phyloP scores from a whole-genome alignment of 768 basidiomycete species.

The Exidia glandulosa region DNA sequence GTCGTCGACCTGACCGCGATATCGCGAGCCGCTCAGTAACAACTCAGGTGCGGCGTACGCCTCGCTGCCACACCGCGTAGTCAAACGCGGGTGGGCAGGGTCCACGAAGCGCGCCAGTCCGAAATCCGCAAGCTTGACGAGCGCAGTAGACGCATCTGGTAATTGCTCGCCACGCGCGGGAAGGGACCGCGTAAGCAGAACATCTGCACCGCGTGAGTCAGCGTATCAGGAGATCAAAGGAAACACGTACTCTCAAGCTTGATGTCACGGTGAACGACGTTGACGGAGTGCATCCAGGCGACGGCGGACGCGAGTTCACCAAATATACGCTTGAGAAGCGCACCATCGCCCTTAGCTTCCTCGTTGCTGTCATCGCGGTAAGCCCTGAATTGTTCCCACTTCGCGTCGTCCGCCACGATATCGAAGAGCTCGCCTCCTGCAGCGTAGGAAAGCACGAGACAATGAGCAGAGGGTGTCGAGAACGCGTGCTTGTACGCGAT shows the following conservation, averaged over 20 bases:
- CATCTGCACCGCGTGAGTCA: slow-evolving; percentile 35
- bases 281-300: slow-evolving; percentile 79
- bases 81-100: slow-evolving; percentile 45
- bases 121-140: slow-evolving; percentile 82
- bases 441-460: slow-evolving; percentile 67
- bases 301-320: slow-evolving; percentile 67
- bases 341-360: not conserved
- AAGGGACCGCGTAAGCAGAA: slow-evolving; percentile 53
- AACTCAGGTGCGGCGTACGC: slow-evolving; percentile 79
- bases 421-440: slow-evolving; percentile 75
- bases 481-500: slow-evolving; percentile 61
- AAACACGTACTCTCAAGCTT: slow-evolving; percentile 49
- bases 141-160: slow-evolving; percentile 32
- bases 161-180: slow-evolving; percentile 14
- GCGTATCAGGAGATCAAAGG: not conserved
- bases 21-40: slow-evolving; percentile 28
- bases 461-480: slow-evolving; percentile 60
- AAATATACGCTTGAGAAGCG: slow-evolving; percentile 57
- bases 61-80: slow-evolving; percentile 79
- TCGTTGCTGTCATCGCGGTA: not conserved
- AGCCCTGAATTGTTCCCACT: slow-evolving; percentile 17
- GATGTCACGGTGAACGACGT: slow-evolving; percentile 82
- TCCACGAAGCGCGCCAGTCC: slow-evolving; percentile 81
- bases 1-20: slow-evolving; percentile 10
- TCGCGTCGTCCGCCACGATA: slow-evolving; percentile 47